Conservation (phyloP, 129 eudicot species). For the Artemisia tridentata region DNA sequence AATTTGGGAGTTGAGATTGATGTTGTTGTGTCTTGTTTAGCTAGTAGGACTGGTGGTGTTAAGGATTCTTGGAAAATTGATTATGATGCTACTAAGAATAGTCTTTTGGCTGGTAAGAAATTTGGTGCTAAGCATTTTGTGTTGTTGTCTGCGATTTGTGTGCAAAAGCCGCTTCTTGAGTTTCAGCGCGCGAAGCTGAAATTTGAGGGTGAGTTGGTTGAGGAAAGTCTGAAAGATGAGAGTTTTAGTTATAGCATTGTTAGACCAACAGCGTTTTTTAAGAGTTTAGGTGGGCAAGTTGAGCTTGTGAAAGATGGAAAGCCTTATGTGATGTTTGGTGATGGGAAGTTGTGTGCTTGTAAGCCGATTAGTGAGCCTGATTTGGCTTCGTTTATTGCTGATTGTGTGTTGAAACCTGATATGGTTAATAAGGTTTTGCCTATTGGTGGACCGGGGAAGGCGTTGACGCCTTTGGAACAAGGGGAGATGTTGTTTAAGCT, state of each 20-base stretch:
- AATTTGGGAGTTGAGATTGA: conserved; percentile 64
- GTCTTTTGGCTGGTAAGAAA: conserved; percentile 69
- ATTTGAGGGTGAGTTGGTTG: conserved; percentile 73
- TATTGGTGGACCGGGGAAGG: conserved; percentile 89
- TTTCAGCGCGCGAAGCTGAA: conserved; percentile 89
- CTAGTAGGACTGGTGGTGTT: conserved; percentile 89
- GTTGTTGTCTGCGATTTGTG: conserved; percentile 87
- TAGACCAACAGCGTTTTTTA: conserved; percentile 92
- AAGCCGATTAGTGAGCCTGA: conserved; percentile 90
- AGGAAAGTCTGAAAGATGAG: conserved; percentile 51
- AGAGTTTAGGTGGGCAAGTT: conserved; percentile 91
- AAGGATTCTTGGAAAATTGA: conserved; percentile 90
- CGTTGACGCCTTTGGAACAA: conserved; percentile 91
- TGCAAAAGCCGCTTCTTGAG: conserved; percentile 93
- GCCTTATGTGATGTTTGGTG: conserved; percentile 98
- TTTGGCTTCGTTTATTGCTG: conserved; percentile 83
- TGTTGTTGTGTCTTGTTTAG: conserved; percentile 89
- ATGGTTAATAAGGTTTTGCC: conserved; percentile 70
- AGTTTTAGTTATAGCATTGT: conserved; percentile 79
- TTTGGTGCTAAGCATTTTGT: conserved; percentile 86
- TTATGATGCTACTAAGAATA: conserved; percentile 87
- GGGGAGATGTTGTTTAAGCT: conserved; percentile 91
- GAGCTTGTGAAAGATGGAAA: conserved; percentile 91
- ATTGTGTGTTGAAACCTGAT: conserved; percentile 64
- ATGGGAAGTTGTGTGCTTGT: conserved; percentile 91